Evolutionary conservation across 768 basidiomycete genomes (phyloP).

Genomic region (Pleurotus platypus): DNA sequence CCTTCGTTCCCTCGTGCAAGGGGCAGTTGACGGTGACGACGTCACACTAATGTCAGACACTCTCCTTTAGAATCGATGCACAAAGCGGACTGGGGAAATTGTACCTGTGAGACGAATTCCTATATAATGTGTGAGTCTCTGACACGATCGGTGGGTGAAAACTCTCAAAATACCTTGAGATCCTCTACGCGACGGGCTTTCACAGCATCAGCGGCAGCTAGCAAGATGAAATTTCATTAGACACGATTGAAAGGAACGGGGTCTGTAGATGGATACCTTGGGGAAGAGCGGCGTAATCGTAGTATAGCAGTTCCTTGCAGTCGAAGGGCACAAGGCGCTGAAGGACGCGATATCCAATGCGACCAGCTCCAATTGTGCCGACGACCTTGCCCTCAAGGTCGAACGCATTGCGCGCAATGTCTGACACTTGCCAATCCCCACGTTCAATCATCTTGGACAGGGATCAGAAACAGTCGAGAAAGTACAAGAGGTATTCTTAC

Average conservation of each 20-base stretch:
- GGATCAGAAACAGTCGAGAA: neutral
- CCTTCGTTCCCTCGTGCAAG: constrained; percentile 79
- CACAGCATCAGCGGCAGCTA: constrained; percentile 64
- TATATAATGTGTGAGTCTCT: constrained; percentile 4
- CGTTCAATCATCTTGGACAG: constrained; percentile 65
- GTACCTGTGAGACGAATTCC: constrained; percentile 43
- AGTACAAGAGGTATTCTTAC: constrained; percentile 25
- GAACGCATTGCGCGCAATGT: constrained; percentile 77
- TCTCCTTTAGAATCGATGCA: too few species aligned
- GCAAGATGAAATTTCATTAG: constrained; percentile 5
- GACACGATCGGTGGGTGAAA: constrained; percentile 8
- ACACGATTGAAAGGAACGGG: neutral
- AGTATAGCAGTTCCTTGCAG: constrained; percentile 89
- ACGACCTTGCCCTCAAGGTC: constrained; percentile 91
- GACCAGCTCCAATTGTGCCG: constrained; percentile 80
- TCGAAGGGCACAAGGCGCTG: constrained; percentile 80
- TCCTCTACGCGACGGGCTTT: constrained; percentile 73
- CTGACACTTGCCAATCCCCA: constrained; percentile 86
- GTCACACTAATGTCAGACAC: constrained; percentile 46
- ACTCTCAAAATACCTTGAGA: constrained; percentile 50
- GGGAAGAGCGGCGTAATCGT: constrained; percentile 76
- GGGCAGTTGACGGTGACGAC: constrained; percentile 87
- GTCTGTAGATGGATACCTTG: constrained; percentile 30
- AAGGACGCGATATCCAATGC: constrained; percentile 84
- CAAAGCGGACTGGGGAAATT: neutral